Base-by-base conservation (phyloP, 768 basidiomycete species). In the Serendipita indica region DNA sequence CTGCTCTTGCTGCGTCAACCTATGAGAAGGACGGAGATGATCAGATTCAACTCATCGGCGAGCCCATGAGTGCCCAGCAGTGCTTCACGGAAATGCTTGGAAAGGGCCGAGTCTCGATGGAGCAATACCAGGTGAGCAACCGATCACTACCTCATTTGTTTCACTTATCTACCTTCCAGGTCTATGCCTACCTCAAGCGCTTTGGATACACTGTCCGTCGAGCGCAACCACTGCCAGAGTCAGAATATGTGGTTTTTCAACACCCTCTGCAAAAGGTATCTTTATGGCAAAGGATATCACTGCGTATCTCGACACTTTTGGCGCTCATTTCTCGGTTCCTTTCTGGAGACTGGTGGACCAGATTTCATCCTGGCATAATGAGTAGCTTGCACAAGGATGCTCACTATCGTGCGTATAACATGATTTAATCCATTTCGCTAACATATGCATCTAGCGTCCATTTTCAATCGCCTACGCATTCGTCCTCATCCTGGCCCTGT, bases 41-140 rank as follows among this genome's bases (percentile, higher is more conserved):
- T 10, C 71, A 62, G 39, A 71, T 67, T 7, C 65, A 72, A 14
- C 68, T 70, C 45, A 65, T 71, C 13, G 89, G 86, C 3, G 72
- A 75, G 0, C 89, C 90, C 0, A 93, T 97, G 86, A 82, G 80
- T 56, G 91, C 90, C 2, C 89, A 96, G 68, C 89, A 98, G 65
- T 90, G 84, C 0, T 97, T 82, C 66, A 75, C 78, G 1, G 84
- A 87, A 66, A 86, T 94, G 80, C 81, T 96, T 58, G 89, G 87
- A 3, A 75, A 70, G 49, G 83, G 86, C 39, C 82, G 80, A 45
- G 68, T 97, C 34, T 86, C 84, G 0, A 70, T 89, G 63, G 94
- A 97, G 67, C 79, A 80, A 60, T 92, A 94, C 68, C 91, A 96
- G 76, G 94, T 89, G 60, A 46, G 75, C 56, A 33, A 27, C 1